phyloP scores from a whole-genome alignment of 495 filamentous ascomycete species.

The Neurospora sp. region DNA sequence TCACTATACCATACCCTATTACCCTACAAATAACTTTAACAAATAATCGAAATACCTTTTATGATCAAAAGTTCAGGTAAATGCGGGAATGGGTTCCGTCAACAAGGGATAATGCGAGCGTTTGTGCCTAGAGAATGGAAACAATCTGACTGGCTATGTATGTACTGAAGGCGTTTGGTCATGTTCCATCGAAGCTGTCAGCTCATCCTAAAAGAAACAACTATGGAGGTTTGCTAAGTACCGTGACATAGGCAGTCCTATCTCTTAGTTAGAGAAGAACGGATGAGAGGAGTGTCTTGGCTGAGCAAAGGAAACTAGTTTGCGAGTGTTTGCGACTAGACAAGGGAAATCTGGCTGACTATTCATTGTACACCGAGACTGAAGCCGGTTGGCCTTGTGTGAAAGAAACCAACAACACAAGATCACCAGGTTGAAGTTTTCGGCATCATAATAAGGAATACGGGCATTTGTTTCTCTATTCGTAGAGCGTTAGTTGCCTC shows the following conservation, averaged over 20 bases:
- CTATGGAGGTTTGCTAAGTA: too few species aligned
- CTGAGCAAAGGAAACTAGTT: background rate
- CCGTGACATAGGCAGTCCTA: too few species aligned
- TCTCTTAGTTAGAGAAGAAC: too few species aligned
- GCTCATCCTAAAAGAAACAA: too few species aligned
- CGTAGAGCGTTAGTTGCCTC: too few species aligned
- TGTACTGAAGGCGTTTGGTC: too few species aligned
- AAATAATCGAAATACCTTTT: background rate
- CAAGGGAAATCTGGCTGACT: background rate
- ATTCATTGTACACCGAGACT: background rate
- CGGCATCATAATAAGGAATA: background rate
- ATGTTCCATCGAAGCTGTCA: too few species aligned
- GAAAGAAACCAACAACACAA: background rate
- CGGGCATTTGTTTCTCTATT: too few species aligned
- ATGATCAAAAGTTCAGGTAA: background rate
- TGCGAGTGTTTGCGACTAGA: background rate
- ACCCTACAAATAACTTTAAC: background rate
- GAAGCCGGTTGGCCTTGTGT: background rate
- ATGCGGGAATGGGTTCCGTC: too few species aligned
- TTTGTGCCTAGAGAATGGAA: too few species aligned
- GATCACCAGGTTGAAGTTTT: background rate
- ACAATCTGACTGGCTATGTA: too few species aligned
- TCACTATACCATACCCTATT: background rate
- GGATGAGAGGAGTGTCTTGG: background rate
- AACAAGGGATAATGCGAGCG: too few species aligned